Evolutionary conservation across 1,284 basidiomycete species (phyloP).

Genomic region (Tilletia walkeri): DNA sequence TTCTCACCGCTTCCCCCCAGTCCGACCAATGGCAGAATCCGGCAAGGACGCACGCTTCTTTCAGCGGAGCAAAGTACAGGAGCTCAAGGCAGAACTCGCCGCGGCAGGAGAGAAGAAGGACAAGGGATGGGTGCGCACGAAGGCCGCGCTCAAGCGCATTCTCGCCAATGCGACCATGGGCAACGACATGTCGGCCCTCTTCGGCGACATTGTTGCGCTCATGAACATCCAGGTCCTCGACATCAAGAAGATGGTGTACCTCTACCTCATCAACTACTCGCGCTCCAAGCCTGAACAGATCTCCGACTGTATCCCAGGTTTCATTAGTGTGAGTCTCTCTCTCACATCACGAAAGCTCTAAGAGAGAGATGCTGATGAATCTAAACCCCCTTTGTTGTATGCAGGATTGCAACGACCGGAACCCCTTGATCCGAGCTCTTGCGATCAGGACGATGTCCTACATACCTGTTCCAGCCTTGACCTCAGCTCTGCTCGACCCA

Average conservation of each 20-base stretch:
- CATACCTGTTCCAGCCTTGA: slow-evolving; percentile 64
- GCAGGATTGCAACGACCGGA: slow-evolving; percentile 78
- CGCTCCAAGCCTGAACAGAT: slow-evolving; percentile 83
- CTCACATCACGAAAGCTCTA: neutral
- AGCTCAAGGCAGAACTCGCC: slow-evolving; percentile 50
- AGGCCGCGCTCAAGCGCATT: slow-evolving; percentile 53
- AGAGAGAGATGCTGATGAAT: neutral
- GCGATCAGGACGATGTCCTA: slow-evolving; percentile 96
- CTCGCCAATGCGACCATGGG: slow-evolving; percentile 57
- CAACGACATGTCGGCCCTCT: slow-evolving; percentile 82
- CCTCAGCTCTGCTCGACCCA: slow-evolving; percentile 76
- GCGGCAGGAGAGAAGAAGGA: slow-evolving; percentile 49
- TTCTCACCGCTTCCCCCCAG: neutral
- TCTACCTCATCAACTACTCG: slow-evolving; percentile 85
- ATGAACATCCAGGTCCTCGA: slow-evolving; percentile 84
- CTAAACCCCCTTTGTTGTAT: slow-evolving; percentile 57
- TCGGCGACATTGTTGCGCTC: slow-evolving; percentile 78
- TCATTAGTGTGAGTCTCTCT: slow-evolving; percentile 59
- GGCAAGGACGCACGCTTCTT: slow-evolving; percentile 54
- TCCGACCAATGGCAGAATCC: slow-evolving; percentile 36
- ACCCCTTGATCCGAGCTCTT: slow-evolving; percentile 84
- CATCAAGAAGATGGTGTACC: slow-evolving; percentile 83
- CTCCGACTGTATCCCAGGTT: slow-evolving; percentile 79
- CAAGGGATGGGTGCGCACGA: slow-evolving; percentile 51
- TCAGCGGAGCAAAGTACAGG: slow-evolving; percentile 51